These are phyloP conservation scores for Rhododendron kiyosumense DNA, from an alignment of 148 eudicot species.

Conservation along the genomic window DNA sequence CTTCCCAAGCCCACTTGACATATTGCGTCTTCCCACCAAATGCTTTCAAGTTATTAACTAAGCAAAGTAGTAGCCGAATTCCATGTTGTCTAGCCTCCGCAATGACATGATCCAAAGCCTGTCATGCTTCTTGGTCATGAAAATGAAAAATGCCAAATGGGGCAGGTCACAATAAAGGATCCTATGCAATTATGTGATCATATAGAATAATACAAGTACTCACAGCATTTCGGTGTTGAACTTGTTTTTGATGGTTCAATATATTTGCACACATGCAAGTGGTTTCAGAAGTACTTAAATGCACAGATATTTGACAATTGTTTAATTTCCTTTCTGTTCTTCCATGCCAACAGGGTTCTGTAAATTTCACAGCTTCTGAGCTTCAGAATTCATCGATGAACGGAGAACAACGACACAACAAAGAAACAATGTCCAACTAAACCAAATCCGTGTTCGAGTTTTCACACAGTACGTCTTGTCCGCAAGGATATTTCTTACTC, in stretches of 20 bases:
- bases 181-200: background rate
- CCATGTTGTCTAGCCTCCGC: constrained; percentile 72
- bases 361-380: background rate
- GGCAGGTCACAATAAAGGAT: background rate
- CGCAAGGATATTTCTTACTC: background rate
- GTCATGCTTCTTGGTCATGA: constrained; percentile 20
- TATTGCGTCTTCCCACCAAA: constrained; percentile 97
- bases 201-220: background rate
- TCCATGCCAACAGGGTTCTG: background rate
- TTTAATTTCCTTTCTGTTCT: background rate
- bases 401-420: background rate
- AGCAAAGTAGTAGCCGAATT: constrained; percentile 60
- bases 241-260: background rate
- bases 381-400: background rate
- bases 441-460: background rate
- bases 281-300: background rate
- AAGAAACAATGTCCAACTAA: background rate
- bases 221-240: background rate
- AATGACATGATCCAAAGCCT: constrained; percentile 92
- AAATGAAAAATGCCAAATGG: background rate
- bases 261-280: background rate
- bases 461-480: background rate
- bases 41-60: constrained; percentile 84
- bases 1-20: constrained; percentile 98
- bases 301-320: background rate